These are phyloP conservation scores for Prunus davidiana DNA, from an alignment of 306 rosid genomes.

Conservation along the genomic window DNA sequence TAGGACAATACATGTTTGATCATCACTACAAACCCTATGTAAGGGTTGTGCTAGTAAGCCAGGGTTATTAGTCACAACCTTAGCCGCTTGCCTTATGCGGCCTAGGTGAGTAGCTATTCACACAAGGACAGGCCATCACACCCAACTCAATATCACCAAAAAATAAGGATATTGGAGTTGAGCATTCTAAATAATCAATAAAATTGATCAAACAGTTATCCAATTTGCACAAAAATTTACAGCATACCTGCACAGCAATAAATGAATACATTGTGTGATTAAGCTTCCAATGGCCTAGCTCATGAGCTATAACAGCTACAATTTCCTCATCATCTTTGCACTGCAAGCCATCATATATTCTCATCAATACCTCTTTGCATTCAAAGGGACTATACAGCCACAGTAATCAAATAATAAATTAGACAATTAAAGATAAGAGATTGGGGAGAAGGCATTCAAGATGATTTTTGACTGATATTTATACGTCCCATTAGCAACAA, in stretches of 20 bases:
- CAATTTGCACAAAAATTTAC: conserved; percentile 17
- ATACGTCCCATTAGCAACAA: neutral
- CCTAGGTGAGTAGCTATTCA: neutral
- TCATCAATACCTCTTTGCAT: neutral
- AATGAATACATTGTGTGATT: conserved; percentile 90
- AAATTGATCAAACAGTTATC: conserved; percentile 5
- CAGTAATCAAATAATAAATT: neutral
- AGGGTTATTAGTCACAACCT: neutral
- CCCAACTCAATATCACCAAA: neutral
- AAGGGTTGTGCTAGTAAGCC: neutral
- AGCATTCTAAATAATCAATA: conserved; percentile 2
- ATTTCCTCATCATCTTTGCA: conserved; percentile 94
- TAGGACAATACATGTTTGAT: too few relatives aligned
- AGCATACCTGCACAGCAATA: conserved; percentile 88
- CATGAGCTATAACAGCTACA: conserved; percentile 97
- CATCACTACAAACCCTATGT: too few relatives aligned
- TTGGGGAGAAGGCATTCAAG: neutral
- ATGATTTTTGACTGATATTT: neutral
- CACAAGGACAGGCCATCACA: neutral
- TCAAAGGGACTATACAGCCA: neutral
- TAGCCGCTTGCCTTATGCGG: neutral
- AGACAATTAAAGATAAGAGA: neutral
- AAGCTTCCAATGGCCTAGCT: conserved; percentile 98
- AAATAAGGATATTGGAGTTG: neutral
- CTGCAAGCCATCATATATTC: conserved; percentile 33